Base-by-base conservation (phyloP, 2,329 filamentous ascomycete genomes). In the Aureobasidium sp. region DNA sequence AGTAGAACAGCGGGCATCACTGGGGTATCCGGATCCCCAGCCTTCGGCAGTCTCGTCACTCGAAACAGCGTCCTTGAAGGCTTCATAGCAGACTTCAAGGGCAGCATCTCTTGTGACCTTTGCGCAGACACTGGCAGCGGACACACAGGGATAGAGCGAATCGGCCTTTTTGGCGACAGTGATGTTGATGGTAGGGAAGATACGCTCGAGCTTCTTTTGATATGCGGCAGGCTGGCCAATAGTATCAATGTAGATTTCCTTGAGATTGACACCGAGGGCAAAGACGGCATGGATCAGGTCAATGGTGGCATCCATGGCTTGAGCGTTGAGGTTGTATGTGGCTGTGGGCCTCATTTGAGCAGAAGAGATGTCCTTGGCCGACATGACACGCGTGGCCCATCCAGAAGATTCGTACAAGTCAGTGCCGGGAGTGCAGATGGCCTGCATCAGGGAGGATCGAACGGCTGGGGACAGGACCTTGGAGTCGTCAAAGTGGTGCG, bases 11-110 rank as follows among this genome's bases (percentile, higher is more conserved):
- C 89, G 84, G 22, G 82, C 86, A 75, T 99, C 94, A 1, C 89
- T 91, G 0, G 94, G 94, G 73, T 99, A 99, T 0, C 94, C 94
- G 0, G 90, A 96, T 0, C 94, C 94, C 91, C 94, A 97, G 5
- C 77, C 79, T 17, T 80, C 78, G 1, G 73, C 73, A 20, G 66
- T 59, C 34, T 70, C 66, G 64, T 71, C 70, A 20, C 69, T 71
- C 5, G 65, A 69, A 11, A 67, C 74, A 44, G 73, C 70, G 62
- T 70, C 70, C 14, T 68, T 65, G 64, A 85, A 80, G 5, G 78
- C 76, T 62, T 83, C 79, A 70, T 89, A 93, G 45, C 93, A 81
- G 2, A 88, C 84, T 70, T 97, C 92, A 27, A 97, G 81, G 5
- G 91, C 91, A 1, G 88, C 89, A 76, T 99, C 94, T 66, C 94